Percentiles rank a stretch among this genome's conserved stretches.
These are phyloP conservation scores for Monilinia fructigena DNA, from an alignment of 2,329 filamentous ascomycete species.

Conservation along the genomic window DNA sequence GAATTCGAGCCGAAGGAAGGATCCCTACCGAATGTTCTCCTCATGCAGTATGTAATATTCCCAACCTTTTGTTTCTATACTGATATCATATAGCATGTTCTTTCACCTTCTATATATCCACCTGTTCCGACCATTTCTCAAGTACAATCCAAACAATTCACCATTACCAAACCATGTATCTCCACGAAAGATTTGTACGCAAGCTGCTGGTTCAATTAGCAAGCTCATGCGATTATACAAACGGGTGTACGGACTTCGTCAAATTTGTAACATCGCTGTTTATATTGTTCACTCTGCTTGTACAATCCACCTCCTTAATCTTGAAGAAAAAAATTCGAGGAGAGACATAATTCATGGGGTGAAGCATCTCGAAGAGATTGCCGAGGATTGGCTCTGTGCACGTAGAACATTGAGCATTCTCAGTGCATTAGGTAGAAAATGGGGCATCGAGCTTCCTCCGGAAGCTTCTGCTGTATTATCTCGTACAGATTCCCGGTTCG, in stretches of 20 bases:
- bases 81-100: constrained; percentile 72
- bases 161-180: constrained; percentile 85
- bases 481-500: constrained; percentile 77
- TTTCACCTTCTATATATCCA: constrained; percentile 95
- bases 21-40: constrained; percentile 76
- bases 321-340: constrained; percentile 87
- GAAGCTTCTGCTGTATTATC: constrained; percentile 76
- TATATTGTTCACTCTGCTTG: constrained; percentile 95
- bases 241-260: constrained; percentile 82
- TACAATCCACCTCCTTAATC: constrained; percentile 88
- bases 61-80: constrained; percentile 17
- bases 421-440: constrained; percentile 80
- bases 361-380: constrained; percentile 91
- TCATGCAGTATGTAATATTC: constrained; percentile 69
- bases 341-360: constrained; percentile 88
- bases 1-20: constrained; percentile 90
- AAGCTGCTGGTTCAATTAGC: constrained; percentile 84
- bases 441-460: constrained; percentile 82
- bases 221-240: constrained; percentile 95
- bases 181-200: constrained; percentile 84
- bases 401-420: constrained; percentile 82
- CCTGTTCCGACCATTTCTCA: constrained; percentile 90
- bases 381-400: constrained; percentile 90
- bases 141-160: constrained; percentile 78
- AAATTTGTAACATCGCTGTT: constrained; percentile 94